Evolutionary conservation across 2,329 filamentous ascomycete species (phyloP).

Genomic region (Fusarium sambucinum): DNA sequence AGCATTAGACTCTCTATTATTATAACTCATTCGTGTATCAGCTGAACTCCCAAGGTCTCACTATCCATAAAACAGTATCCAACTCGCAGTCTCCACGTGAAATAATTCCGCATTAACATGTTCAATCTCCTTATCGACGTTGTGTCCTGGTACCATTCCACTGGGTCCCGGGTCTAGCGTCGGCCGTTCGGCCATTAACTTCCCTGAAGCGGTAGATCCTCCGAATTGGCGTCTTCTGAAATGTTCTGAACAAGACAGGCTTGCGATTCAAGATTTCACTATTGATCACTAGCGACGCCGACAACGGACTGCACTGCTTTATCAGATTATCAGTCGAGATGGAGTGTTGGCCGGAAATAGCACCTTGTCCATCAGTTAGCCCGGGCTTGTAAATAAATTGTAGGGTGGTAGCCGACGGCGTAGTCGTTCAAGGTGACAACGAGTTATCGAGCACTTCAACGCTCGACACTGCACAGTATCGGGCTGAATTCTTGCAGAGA

Average conservation of each 20-base stretch:
- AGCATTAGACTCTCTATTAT: background rate
- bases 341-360: background rate
- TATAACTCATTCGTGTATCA: fast-evolving
- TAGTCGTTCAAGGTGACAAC: background rate
- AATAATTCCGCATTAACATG: no score
- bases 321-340: no score
- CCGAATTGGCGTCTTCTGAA: background rate
- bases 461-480: no score
- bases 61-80: background rate
- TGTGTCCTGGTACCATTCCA: background rate
- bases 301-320: background rate
- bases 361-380: background rate
- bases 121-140: no score
- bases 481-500: no score
- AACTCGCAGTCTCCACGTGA: background rate
- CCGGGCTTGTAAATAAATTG: background rate
- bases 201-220: slow-evolving; percentile 3
- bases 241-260: background rate
- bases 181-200: background rate
- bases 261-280: background rate
- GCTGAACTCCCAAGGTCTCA: background rate
- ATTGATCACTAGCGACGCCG: background rate
- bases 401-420: background rate
- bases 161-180: slow-evolving; percentile 1
- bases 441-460: background rate